Base-by-base conservation (phyloP, 2,329 filamentous ascomycete genomes). In the Venturiaceae sp. region DNA sequence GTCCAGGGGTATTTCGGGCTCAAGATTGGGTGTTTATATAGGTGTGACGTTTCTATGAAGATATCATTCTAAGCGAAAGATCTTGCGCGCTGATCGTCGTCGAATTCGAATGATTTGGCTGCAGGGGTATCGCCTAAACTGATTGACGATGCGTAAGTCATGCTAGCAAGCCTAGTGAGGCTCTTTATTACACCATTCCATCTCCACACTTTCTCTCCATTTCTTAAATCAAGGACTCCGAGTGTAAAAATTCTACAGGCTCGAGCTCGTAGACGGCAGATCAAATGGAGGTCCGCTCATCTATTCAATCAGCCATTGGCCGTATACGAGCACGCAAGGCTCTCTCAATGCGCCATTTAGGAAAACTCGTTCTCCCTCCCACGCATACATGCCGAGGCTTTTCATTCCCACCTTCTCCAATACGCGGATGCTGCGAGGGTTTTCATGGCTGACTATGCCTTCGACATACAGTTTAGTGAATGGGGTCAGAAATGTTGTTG, bases 361-460 rank as follows among this genome's bases (percentile, higher is more conserved):
- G 61, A 53, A 69, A 53, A 63, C 28, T 8, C 16, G 14, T 23
- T 60, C 58, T 11, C 47, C 68, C n/a, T 52, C 62, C 67, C 66
- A 68, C 21, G 62, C 57, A 59, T 65, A 65, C 21, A 69, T 50
- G 2, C 68, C 70, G 28, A 53, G 62, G 36, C 65, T 61, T 55
- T 46, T 57, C 62, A 72, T 65, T 16, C 64, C 67, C 23, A 53
- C 50, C 58, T 72, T 72, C 5, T 62, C 59, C 68, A 71, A 65
- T 1, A 71, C 69, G n/a, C 63, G 61, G 58, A 59, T 16, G 57
- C 69, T 71, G 19, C 64, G 60, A 1, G 64, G 62, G 57, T 71
- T 71, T n/a, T 62, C 63, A 11, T 53, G 56, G 60, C 69, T 69
- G 21, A 71, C 68, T 54, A 71, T 64, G 0, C 64, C 67, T 46